phyloP scores from a whole-genome alignment of 768 basidiomycete genomes.

The Russula earlei region DNA sequence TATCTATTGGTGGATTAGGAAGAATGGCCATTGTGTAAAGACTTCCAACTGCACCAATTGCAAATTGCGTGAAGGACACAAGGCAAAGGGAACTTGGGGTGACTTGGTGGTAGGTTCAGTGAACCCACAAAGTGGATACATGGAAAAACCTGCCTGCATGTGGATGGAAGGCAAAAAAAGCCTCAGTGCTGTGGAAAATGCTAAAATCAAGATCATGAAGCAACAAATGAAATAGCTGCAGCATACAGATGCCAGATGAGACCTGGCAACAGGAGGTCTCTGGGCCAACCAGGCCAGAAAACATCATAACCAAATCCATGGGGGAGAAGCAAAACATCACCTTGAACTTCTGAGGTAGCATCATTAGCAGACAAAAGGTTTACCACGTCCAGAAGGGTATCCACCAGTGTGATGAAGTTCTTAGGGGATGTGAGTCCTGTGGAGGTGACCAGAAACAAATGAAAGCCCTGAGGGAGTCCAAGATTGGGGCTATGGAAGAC shows the following conservation, averaged over 20 bases:
- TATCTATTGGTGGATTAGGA: constrained; percentile 39
- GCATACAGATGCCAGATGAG: constrained; percentile 58
- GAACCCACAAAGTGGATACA: constrained; percentile 53
- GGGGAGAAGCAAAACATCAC: neutral
- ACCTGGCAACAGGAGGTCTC: constrained; percentile 47
- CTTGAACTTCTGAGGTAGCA: neutral
- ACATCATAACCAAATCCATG: constrained; percentile 10
- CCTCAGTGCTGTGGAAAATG: constrained; percentile 46
- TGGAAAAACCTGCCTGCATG: constrained; percentile 67
- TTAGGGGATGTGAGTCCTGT: neutral
- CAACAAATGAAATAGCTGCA: neutral
- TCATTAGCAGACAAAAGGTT: neutral
- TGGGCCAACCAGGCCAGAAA: constrained; percentile 39
- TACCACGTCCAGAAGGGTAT: neutral
- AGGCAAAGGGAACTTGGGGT: constrained; percentile 62
- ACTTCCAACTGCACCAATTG: constrained; percentile 65
- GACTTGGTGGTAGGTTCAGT: constrained; percentile 53
- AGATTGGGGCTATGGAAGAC: neutral
- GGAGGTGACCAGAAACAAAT: neutral
- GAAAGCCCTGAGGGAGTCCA: neutral
- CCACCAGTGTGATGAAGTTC: neutral
- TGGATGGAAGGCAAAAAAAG: constrained; percentile 72
- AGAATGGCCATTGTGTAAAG: constrained; percentile 63
- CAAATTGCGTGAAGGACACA: constrained; percentile 81
- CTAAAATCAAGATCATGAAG: neutral